Conservation (phyloP, 495 filamentous ascomycete genomes). For the Aspergillus panamensis region DNA sequence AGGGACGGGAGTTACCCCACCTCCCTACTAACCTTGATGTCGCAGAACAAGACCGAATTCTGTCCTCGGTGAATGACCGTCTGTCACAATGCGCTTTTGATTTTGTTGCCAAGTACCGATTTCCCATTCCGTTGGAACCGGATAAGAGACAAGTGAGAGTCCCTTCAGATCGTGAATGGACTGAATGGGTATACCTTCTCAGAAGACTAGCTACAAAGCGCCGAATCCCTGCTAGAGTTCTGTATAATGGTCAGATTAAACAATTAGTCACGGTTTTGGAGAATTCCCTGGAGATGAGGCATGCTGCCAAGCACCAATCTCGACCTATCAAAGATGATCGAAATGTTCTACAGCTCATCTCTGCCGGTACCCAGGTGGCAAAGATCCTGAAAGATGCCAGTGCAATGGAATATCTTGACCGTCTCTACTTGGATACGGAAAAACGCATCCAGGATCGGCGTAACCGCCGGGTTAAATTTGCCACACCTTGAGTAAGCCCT, state of each 20-base stretch:
- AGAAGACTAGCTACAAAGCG: conserved; percentile 83
- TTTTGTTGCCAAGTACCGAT: conserved; percentile 86
- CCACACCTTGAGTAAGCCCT: conserved; percentile 37
- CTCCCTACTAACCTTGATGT: conserved; percentile 78
- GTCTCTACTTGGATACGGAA: conserved; percentile 68
- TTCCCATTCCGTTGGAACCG: conserved; percentile 75
- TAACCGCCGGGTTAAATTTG: conserved; percentile 44
- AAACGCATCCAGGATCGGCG: conserved; percentile 67
- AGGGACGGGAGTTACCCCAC: conserved; percentile 74
- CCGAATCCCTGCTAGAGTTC: conserved; percentile 73
- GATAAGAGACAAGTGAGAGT: conserved; percentile 77
- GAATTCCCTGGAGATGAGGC: conserved; percentile 81
- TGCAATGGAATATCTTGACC: conserved; percentile 76
- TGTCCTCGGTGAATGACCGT: conserved; percentile 75
- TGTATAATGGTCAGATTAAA: conserved; percentile 89
- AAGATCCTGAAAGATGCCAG: conserved; percentile 78
- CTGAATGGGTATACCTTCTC: conserved; percentile 85
- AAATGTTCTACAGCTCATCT: conserved; percentile 82
- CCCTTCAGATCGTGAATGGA: conserved; percentile 83
- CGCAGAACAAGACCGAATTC: conserved; percentile 77
- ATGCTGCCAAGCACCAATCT: conserved; percentile 77
- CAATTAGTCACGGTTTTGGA: conserved; percentile 79
- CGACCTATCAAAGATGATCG: conserved; percentile 85
- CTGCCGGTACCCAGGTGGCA: conserved; percentile 79
- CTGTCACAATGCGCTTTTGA: conserved; percentile 82